Conservation (phyloP, 805 yeast genomes). For the Candida xiaguanensis region DNA sequence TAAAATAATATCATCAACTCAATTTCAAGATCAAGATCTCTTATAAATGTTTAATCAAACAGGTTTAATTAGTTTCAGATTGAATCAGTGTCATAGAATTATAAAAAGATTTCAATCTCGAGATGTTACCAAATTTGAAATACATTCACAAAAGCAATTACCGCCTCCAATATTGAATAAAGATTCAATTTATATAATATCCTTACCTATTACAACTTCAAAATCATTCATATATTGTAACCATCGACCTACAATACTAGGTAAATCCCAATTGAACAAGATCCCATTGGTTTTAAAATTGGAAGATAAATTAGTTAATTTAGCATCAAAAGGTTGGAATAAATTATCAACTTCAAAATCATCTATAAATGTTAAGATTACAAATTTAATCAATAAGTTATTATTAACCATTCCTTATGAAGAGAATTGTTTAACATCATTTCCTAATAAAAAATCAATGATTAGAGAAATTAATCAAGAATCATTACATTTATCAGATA, state of each 20-base stretch:
- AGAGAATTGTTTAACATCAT: constrained; percentile 68
- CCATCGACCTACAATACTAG: constrained; percentile 36
- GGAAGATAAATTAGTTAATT: constrained; percentile 44
- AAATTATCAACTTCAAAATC: constrained; percentile 54
- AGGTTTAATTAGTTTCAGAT: neutral
- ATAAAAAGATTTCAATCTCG: neutral
- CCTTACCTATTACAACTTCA: constrained; percentile 66
- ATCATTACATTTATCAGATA: constrained; percentile 6
- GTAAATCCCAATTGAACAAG: constrained; percentile 20
- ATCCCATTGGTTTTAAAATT: constrained; percentile 34
- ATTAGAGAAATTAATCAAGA: constrained; percentile 44
- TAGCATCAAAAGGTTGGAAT: constrained; percentile 61
- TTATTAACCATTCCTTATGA: constrained; percentile 72
- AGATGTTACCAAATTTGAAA: constrained; percentile 1
- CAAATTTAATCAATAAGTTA: constrained; percentile 46
- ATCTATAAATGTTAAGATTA: constrained; percentile 57
- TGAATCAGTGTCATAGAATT: no score
- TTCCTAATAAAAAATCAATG: constrained; percentile 67
- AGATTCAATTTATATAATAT: constrained; percentile 56
- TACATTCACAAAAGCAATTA: constrained; percentile 1
- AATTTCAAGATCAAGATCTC: no score
- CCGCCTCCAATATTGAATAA: constrained; percentile 12
- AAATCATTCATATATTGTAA: constrained; percentile 68
- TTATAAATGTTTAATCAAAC: neutral
- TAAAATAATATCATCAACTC: neutral